Conservation (phyloP, 805 yeast species). For the Yueomyces sinensis region DNA sequence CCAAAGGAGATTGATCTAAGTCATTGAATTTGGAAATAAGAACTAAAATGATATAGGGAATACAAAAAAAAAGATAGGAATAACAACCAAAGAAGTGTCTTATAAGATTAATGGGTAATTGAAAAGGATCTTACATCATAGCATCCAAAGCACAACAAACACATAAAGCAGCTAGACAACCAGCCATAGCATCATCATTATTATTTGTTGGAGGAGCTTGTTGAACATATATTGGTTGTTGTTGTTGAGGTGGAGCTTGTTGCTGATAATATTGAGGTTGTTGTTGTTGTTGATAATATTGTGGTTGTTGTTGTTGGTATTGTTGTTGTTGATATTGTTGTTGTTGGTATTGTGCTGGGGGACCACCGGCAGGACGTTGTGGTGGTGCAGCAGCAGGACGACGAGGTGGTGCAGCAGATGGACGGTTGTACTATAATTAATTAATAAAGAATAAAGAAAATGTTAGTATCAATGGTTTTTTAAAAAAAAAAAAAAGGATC, state of each 20-base stretch:
- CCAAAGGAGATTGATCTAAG: too few relatives aligned
- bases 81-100: too few relatives aligned
- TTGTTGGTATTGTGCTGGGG: slow-evolving; percentile 9
- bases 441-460: neutral
- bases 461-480: neutral
- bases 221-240: slow-evolving; percentile 41
- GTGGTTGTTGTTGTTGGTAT: slow-evolving; percentile 17
- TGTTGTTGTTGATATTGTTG: slow-evolving; percentile 8
- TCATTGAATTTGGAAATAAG: too few relatives aligned
- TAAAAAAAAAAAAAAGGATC: too few relatives aligned
- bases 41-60: slow-evolving; percentile 22
- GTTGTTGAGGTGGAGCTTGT: slow-evolving; percentile 27
- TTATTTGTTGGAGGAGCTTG: slow-evolving; percentile 29
- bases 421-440: neutral
- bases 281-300: slow-evolving; percentile 25
- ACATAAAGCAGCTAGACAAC: slow-evolving; percentile 43
- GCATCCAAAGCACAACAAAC: slow-evolving; percentile 43
- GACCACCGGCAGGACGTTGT: neutral
- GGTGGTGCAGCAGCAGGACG: neutral
- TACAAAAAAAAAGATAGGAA: too few relatives aligned
- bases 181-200: slow-evolving; percentile 34
- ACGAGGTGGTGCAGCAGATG: slow-evolving; percentile 1
- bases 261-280: slow-evolving; percentile 32
- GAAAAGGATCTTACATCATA: slow-evolving; percentile 29
- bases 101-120: too few relatives aligned